These are phyloP conservation scores for Cudoniella acicularis DNA, from an alignment of 495 filamentous ascomycete species.

Conservation along the genomic window DNA sequence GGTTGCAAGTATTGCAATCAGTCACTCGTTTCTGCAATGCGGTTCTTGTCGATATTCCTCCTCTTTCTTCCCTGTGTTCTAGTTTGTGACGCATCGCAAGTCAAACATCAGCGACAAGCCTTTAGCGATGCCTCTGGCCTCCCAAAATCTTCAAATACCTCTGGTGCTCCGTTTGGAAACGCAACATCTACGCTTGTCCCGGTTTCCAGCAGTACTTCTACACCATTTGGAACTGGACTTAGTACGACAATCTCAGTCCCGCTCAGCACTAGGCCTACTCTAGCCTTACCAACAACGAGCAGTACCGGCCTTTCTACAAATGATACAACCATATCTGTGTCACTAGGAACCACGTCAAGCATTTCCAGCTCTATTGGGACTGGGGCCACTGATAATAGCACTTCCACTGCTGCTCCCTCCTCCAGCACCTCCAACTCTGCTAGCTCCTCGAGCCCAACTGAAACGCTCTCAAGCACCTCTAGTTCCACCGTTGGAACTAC, in stretches of 20 bases:
- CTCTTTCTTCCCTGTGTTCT: background rate
- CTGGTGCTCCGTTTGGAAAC: background rate
- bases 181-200: background rate
- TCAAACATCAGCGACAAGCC: background rate
- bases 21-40: background rate
- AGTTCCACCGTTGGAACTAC: background rate
- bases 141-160: background rate
- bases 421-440: background rate
- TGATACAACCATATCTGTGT: background rate
- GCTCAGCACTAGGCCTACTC: too few relatives aligned
- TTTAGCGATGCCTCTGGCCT: background rate
- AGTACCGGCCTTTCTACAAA: background rate
- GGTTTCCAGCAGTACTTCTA: background rate
- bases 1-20: background rate
- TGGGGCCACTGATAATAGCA: background rate
- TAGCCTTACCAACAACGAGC: background rate
- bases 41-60: background rate
- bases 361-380: background rate
- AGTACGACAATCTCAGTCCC: background rate
- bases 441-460: background rate
- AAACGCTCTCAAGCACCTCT: background rate
- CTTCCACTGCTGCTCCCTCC: background rate
- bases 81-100: background rate
- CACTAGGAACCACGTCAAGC: background rate
- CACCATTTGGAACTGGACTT: background rate